phyloP scores from a whole-genome alignment of 2,329 filamentous ascomycete species.

The Sporothrix curviconia region DNA sequence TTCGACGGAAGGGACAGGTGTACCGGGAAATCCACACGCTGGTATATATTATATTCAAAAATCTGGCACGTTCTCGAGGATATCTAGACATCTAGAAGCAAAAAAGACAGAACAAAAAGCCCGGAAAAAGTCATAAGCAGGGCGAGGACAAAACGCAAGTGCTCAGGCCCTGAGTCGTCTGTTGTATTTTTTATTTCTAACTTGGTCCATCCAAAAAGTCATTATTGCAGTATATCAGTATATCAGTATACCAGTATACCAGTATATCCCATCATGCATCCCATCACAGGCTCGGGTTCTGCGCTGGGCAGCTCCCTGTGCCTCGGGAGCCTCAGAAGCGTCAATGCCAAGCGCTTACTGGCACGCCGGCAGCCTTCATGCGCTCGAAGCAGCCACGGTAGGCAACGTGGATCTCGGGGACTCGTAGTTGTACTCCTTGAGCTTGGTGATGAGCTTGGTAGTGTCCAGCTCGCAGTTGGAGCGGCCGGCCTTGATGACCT shows the following conservation, averaged over 20 bases:
- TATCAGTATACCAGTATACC: not conserved
- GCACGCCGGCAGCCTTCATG: conserved; percentile 51
- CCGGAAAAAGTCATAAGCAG: not conserved
- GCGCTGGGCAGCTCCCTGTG: no score
- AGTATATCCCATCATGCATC: not conserved
- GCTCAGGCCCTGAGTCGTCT: not conserved
- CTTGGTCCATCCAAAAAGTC: not conserved
- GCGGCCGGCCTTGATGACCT: conserved; percentile 60
- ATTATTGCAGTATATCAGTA: not conserved
- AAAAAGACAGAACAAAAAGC: not conserved
- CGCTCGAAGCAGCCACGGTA: conserved; percentile 57
- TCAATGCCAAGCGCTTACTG: conserved; percentile 36
- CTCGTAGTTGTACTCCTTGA: conserved; percentile 52
- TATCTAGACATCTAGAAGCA: conserved; percentile 1
- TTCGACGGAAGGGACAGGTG: not conserved
- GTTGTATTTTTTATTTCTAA: not conserved
- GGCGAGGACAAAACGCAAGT: not conserved
- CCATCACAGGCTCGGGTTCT: no score
- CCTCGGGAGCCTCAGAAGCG: no score
- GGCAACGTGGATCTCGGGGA: conserved; percentile 57
- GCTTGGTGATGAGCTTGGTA: conserved; percentile 53
- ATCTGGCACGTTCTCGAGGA: not conserved
- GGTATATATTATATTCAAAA: conserved; percentile 12
- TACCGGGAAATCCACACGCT: conserved; percentile 9
- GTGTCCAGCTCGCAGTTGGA: conserved; percentile 61